A percentile compares a stretch with the other conserved stretches of the same genome.
phyloP scores from a whole-genome alignment of 2,329 filamentous ascomycete species.

The Diaporthe sp. region DNA sequence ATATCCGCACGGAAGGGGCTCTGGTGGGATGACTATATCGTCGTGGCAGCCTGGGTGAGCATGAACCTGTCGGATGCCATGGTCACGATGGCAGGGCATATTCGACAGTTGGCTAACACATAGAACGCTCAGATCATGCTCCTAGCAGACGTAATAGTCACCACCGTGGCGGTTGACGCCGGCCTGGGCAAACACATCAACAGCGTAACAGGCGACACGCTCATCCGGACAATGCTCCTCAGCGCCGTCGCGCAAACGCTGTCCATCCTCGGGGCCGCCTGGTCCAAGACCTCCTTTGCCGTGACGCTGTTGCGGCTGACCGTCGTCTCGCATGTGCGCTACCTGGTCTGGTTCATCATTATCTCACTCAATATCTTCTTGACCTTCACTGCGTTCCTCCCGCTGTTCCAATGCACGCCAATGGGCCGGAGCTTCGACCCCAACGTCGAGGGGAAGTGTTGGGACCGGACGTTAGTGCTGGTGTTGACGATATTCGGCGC shows the following conservation, averaged over 20 bases:
- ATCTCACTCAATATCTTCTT: slow-evolving; percentile 46
- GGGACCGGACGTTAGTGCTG: slow-evolving; percentile 47
- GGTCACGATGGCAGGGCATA: too few relatives aligned
- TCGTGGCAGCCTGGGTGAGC: slow-evolving; percentile 34
- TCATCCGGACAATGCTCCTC: slow-evolving; percentile 28
- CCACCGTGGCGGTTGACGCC: slow-evolving; percentile 27
- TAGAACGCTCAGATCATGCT: slow-evolving; percentile 19
- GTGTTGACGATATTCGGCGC: slow-evolving; percentile 49
- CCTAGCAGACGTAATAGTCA: slow-evolving; percentile 16
- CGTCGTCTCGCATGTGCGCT: slow-evolving; percentile 41
- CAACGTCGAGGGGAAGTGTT: slow-evolving; percentile 46
- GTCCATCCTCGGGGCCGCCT: slow-evolving; percentile 46
- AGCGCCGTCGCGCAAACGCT: slow-evolving; percentile 42
- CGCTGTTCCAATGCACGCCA: slow-evolving; percentile 49
- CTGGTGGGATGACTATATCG: slow-evolving; percentile 37
- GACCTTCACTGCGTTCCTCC: slow-evolving; percentile 45
- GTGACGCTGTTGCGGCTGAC: slow-evolving; percentile 49
- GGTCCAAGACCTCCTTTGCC: slow-evolving; percentile 52
- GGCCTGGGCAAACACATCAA: slow-evolving; percentile 33
- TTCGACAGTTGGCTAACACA: background rate
- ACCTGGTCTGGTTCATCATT: slow-evolving; percentile 47
- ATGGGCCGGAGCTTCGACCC: slow-evolving; percentile 47
- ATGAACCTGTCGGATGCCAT: background rate
- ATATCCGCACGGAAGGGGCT: slow-evolving; percentile 13
- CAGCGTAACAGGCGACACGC: slow-evolving; percentile 1